Conservation (phyloP, 352 stramenopile genomes). For the Pythium sukuiense region DNA sequence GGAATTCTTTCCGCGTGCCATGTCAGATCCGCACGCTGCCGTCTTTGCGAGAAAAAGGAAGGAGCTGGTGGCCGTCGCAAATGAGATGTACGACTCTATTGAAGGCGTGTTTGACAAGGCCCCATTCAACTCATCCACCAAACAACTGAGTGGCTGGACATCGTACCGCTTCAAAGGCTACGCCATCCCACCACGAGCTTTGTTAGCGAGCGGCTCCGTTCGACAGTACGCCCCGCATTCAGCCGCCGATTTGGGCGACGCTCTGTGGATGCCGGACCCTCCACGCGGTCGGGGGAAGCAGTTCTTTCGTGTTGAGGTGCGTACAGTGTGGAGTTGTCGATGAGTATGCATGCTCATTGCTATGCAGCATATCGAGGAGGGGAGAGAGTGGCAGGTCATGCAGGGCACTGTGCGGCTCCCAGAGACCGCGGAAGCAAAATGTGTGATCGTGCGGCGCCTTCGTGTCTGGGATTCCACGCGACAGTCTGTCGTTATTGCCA, state of each 20-base stretch:
- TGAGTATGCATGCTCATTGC: too few relatives aligned
- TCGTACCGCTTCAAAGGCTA: neutral
- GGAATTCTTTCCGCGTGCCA: neutral
- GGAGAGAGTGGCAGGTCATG: neutral
- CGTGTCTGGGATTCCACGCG: neutral
- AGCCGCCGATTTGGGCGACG: neutral
- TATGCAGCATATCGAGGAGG: neutral
- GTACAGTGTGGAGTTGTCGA: neutral
- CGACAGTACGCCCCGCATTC: neutral
- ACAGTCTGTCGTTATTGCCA: neutral
- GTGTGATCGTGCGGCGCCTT: neutral
- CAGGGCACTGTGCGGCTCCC: neutral
- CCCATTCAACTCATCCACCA: neutral
- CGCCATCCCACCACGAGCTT: neutral
- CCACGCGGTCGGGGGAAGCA: neutral
- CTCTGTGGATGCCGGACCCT: neutral
- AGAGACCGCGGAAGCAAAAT: neutral
- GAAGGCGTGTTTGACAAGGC: neutral
- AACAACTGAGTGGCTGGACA: neutral
- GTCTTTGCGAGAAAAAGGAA: neutral
- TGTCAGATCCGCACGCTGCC: neutral
- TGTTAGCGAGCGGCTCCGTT: neutral
- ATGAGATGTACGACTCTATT: neutral
- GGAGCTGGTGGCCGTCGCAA: neutral
- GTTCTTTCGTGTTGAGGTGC: neutral